Base-by-base conservation (phyloP, 768 basidiomycete genomes). In the Lactarius sp. region DNA sequence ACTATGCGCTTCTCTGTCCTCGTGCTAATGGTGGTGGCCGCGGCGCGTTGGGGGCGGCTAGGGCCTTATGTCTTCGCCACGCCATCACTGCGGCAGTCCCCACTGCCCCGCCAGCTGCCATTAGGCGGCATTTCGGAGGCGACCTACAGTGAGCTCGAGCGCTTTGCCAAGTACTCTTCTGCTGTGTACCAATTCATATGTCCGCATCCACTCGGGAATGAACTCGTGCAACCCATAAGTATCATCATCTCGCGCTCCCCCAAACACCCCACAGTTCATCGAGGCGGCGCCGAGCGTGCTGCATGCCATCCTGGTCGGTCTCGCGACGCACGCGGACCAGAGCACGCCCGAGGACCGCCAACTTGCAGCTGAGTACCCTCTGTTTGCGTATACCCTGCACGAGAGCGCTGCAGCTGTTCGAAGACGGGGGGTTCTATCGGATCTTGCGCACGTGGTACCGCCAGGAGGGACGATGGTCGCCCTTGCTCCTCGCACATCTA, bases 281-380 rank as follows among this genome's bases (percentile, higher is more conserved):
- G 52, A 58, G 13, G 78, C 94, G 47, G 75, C 87, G 0, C 83
- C 87, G 1, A 86, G 82, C 64, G 77, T 82, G 4, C 78, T 94
- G 18, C 88, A 94, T 69, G 79, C 77, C 46, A 85, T 98, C 69
- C 83, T 99, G 55, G 79, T 89, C 62, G 83, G 83, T 6, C 85
- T 99, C 13, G 85, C n/a, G n/a, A n/a, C 92, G 63, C 92, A 94
- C 71, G 71, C 78, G 0, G 92, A 96, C 72, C 74, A 77, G 16
- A 84, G 81, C 70, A 97, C 92, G 0, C 81, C 87, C 31, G 96
- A 98, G 71, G 97, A 98, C 74, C 86, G 97, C 14, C 94, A 99
- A 70, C 81, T 99, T 7, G 97, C 97, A 0, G 86, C 88, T 7
- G 97, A 99, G 76, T 97, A 88, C 73, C 83, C 98, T 39, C 80